A percentile compares a stretch with the other conserved stretches of the same genome.
Conservation (phyloP, 345 rosid species). For the Orychophragmus violaceus region DNA sequence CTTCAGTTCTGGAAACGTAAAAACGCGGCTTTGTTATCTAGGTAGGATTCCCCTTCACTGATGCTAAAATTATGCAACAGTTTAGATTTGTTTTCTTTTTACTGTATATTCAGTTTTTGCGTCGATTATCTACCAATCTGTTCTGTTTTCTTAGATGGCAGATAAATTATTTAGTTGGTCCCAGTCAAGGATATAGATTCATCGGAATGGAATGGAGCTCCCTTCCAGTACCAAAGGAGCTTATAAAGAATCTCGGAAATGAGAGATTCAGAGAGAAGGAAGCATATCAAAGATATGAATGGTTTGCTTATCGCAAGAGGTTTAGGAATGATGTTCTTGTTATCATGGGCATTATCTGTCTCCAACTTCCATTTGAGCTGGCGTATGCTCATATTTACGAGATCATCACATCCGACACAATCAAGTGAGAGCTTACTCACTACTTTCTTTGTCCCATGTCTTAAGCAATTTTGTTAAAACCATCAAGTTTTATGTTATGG, state of each 20-base stretch:
- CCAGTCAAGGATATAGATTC: conserved; percentile 51
- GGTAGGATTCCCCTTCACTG: conserved; percentile 35
- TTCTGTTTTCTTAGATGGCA: conserved; percentile 60
- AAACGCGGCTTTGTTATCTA: conserved; percentile 67
- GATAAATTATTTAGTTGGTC: conserved; percentile 55
- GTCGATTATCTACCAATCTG: background rate
- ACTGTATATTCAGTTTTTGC: background rate
- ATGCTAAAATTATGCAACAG: background rate
- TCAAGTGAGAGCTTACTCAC: conserved; percentile 48
- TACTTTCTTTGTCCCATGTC: background rate
- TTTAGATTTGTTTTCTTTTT: background rate
- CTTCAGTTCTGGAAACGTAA: conserved; percentile 97
- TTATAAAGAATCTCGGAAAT: conserved; percentile 33
- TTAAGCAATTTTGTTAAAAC: background rate
- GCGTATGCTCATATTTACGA: conserved; percentile 91
- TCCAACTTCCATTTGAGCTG: conserved; percentile 96
- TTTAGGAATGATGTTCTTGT: conserved; percentile 68
- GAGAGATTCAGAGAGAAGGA: conserved; percentile 59
- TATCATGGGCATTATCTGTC: conserved; percentile 73
- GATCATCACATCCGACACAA: conserved; percentile 44
- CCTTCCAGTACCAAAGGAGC: conserved; percentile 45
- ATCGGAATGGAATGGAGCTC: conserved; percentile 56
- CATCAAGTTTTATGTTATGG: conserved; percentile 7
- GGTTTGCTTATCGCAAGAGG: conserved; percentile 69
- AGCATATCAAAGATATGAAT: conserved; percentile 79